phyloP scores from a whole-genome alignment of 2,329 filamentous ascomycete species.

The Penicillium sp. region DNA sequence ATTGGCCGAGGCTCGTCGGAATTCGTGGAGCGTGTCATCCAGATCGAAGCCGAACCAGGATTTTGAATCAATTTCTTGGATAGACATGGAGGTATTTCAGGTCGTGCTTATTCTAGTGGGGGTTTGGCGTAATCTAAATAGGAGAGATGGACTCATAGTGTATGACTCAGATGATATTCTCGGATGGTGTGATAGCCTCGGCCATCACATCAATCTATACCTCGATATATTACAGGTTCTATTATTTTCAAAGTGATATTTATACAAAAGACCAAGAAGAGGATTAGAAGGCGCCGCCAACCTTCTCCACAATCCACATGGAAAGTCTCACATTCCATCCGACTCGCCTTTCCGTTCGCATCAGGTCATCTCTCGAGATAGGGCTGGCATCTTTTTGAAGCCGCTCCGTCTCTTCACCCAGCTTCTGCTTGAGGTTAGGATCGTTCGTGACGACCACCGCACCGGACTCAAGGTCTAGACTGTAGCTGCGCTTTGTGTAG shows the following conservation, averaged over 20 bases:
- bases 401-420: constrained; percentile 79
- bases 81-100: neutral
- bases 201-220: neutral
- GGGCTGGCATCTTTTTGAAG: constrained; percentile 70
- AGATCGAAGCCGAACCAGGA: constrained; percentile 51
- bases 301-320: constrained; percentile 87
- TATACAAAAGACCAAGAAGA: constrained; percentile 6
- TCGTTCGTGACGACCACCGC: constrained; percentile 81
- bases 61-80: constrained; percentile 27
- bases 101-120: neutral
- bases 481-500: constrained; percentile 92
- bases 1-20: constrained; percentile 41
- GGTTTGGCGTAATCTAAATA: neutral
- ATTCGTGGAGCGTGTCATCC: constrained; percentile 52
- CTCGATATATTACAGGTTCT: constrained; percentile 10
- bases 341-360: constrained; percentile 77
- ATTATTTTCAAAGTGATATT: neutral
- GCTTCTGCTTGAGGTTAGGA: constrained; percentile 64
- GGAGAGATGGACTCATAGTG: neutral
- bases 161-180: constrained; percentile 1
- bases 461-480: constrained; percentile 86
- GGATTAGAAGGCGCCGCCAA: constrained; percentile 78
- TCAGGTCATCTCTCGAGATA: constrained; percentile 75
- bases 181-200: neutral
- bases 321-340: constrained; percentile 79